Percentiles rank a stretch among this genome's conserved stretches.
Conservation (phyloP, 2,329 filamentous ascomycete species). For the Penicillium sp. region DNA sequence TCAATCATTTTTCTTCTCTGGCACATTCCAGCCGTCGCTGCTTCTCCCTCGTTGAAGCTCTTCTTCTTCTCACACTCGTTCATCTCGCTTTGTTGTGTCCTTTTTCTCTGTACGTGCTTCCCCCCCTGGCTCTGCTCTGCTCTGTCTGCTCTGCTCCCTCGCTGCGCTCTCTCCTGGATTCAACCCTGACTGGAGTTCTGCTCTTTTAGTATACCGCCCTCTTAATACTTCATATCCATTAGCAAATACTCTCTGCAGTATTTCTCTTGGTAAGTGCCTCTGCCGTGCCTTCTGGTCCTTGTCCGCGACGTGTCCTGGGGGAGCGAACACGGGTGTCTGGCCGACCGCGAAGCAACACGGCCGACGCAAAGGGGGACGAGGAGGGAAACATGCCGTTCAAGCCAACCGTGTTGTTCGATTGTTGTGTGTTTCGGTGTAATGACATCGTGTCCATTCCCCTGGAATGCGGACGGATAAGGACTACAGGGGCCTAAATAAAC, state of each 20-base stretch:
- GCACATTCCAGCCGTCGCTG: conserved; percentile 18
- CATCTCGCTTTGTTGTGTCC: conserved; percentile 20
- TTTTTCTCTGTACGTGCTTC: conserved; percentile 15
- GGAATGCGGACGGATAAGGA: conserved; percentile 2
- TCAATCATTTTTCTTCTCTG: conserved; percentile 1
- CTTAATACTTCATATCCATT: background rate
- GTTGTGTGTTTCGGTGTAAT: conserved; percentile 2
- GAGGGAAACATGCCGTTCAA: background rate
- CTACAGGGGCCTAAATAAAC: conserved; percentile 6
- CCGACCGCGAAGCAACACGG: no score
- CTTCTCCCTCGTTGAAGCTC: conserved; percentile 32
- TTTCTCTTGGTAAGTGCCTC: background rate
- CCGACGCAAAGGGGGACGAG: background rate
- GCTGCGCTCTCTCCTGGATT: background rate
- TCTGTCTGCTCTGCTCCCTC: conserved; percentile 11
- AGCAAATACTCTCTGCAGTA: background rate
- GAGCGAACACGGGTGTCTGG: background rate
- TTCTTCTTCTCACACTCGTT: conserved; percentile 33
- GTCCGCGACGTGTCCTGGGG: background rate
- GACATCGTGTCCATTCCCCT: conserved; percentile 5
- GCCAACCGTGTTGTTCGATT: background rate
- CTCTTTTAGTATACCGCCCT: conserved; percentile 7
- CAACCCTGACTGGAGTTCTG: background rate
- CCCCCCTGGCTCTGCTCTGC: background rate
- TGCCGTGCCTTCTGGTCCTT: background rate